These are phyloP conservation scores for Paramecium bursaria DNA, from an alignment of 73 alveolate genomes.

Conservation along the genomic window DNA sequence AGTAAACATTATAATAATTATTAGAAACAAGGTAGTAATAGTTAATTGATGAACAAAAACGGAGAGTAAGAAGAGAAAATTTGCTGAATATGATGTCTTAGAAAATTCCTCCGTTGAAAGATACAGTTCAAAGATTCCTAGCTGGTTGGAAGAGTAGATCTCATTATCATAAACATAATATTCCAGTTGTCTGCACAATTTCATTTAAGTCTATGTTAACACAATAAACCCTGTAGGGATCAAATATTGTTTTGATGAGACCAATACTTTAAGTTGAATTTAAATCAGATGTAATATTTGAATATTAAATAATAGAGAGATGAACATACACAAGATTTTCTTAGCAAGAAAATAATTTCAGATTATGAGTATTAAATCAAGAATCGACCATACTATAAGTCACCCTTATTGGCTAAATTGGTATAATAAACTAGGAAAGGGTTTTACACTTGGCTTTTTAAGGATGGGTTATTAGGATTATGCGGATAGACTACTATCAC, in stretches of 20 bases:
- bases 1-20: background rate
- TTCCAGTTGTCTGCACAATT: background rate
- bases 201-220: background rate
- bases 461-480: conserved; percentile 36
- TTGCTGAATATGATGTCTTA: background rate
- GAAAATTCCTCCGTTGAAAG: background rate
- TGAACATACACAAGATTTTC: conserved; percentile 1
- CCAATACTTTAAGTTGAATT: conserved; percentile 31
- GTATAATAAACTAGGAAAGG: conserved; percentile 34
- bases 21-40: background rate
- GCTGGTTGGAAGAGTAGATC: conserved; percentile 29
- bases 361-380: conserved; percentile 10
- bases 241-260: background rate
- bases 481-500: background rate
- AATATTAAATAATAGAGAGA: conserved; percentile 2
- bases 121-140: background rate
- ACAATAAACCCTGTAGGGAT: too few relatives aligned
- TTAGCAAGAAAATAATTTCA: background rate
- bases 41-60: background rate
- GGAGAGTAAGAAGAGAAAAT: background rate
- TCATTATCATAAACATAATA: background rate
- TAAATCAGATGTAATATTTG: conserved; percentile 2
- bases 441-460: conserved; percentile 7
- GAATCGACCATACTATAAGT: background rate
- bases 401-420: background rate